Evolutionary conservation across 2,329 filamentous ascomycete genomes (phyloP), one percentile per base, ranked within the genome.

Genomic region (Coniella lustricola): DNA sequence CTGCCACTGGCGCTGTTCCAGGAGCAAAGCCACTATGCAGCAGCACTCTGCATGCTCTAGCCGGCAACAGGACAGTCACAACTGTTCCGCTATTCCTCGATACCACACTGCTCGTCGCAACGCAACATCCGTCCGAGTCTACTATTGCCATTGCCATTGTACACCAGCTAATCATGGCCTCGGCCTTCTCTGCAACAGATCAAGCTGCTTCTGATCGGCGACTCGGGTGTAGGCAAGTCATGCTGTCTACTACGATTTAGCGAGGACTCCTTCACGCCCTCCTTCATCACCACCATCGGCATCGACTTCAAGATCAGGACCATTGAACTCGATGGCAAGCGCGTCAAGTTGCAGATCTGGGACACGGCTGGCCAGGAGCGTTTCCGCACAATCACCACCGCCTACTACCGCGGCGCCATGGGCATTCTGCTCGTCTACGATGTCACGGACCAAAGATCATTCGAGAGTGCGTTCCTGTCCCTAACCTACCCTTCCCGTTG

Each of bases 301-400:
- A 97, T 98, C 75, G 93, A 98, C 74, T 98, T 98, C 77, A 98
- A 98, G 80, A 98, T 98, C 67, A 82, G 93, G 59, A 98, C 93
- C 57, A 98, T 98, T 73, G 93, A 98, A 74, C 78, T 98, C 59
- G 93, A 98, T 72, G 91, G 91, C 67, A 98, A 98, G 81, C 82
- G 91, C 55, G 93, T 98, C 62, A 98, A 98, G 79, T 75, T 98
- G 66, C 93, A 98, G 76, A 98, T 98, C 72, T 98, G 93, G 93
- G 93, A 98, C 66, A 98, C 93, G 21, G 93, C 93, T 46, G 93
- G 93, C 48, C 93, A 98, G 71, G 93, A 98, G 73, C 86, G 93
- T 54, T 98, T 98, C 80, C 82, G 93, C 58, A 98, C 93, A 56
- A 98, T 98, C 73, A 98, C 93, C 46, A 97, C 93, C 41, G 91